A percentile compares a stretch with the other conserved stretches of the same genome.
Conservation (phyloP, 352 stramenopile genomes). For the Phytopythium delawarense region DNA sequence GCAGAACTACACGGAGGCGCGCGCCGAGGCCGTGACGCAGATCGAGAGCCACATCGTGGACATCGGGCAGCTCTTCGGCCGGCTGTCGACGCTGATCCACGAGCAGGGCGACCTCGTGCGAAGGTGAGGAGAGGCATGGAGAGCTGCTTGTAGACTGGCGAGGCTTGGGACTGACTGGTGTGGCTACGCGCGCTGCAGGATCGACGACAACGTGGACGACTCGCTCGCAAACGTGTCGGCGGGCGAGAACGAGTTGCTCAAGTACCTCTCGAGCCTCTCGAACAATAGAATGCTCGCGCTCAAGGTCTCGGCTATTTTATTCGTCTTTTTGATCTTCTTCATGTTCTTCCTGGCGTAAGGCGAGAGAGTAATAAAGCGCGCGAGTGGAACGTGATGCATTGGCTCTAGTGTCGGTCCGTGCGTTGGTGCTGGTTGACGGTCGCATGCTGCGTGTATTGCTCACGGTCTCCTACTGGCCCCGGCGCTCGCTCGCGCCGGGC, state of each 20-base stretch:
- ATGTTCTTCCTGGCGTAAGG: conserved; percentile 85
- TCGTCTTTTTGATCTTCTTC: conserved; percentile 87
- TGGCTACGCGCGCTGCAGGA: conserved; percentile 35
- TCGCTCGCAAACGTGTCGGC: conserved; percentile 68
- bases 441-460: neutral
- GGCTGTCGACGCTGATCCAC: conserved; percentile 75
- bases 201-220: conserved; percentile 84
- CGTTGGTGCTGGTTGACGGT: neutral
- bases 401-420: neutral
- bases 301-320: conserved; percentile 86
- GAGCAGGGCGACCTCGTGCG: conserved; percentile 79
- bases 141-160: neutral
- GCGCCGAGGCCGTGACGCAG: conserved; percentile 72
- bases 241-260: conserved; percentile 79
- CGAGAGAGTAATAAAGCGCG: conserved; percentile 13
- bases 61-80: conserved; percentile 79
- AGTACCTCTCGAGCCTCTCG: conserved; percentile 81
- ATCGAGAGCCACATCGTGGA: conserved; percentile 88
- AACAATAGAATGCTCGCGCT: conserved; percentile 86
- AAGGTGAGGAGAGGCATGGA: conserved; percentile 30
- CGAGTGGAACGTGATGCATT: conserved; percentile 5
- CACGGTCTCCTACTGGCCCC: too few relatives aligned
- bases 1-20: conserved; percentile 73
- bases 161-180: conserved; percentile 10
- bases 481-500: neutral